Evolutionary conservation across 192 early-diverging fungal genomes (phyloP), one percentile per base, ranked within the genome.

Genomic region (Pilobolus umbonatus): DNA sequence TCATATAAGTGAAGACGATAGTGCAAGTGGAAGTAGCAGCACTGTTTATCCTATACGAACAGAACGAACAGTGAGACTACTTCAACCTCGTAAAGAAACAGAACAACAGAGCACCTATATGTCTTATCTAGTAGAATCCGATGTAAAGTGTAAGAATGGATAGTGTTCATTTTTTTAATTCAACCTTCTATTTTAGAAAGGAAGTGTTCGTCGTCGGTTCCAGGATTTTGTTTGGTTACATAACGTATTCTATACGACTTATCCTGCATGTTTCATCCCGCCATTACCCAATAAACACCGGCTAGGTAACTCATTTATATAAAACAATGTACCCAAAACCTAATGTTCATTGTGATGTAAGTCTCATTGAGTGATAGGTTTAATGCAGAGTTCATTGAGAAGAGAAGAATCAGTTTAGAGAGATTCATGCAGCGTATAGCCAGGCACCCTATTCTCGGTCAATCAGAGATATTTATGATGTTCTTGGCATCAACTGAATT

Each of bases 281-380:
- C 93, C 96, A 10, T 65, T 96, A 25, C 96, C 96, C 4, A 95
- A 88, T 36, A 95, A 94, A 69, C 92, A 93, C 65, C 84, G 92
- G 40, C 72, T 96, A 72, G 86, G 85, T 91, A 72, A 43, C 74
- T 24, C 32, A 24, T 0, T 21, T 12, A 62, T 21, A 17, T 35
- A 36, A 39, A 50, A 29, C 5, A 19, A 50, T 19, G 11, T 2
- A 36, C 31, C 17, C 2, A 36, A 31, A 15, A 10, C 4, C 11
- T n/a, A n/a, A n/a, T n/a, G n/a, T n/a, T n/a, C n/a, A n/a, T n/a
- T n/a, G n/a, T n/a, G n/a, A n/a, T n/a, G n/a, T n/a, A n/a, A n/a
- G n/a, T n/a, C n/a, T n/a, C n/a, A n/a, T n/a, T n/a, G 17, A 95
- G 96, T 2, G 94, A 97, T 73, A 81, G 96, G 6, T 98, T 98